phyloP scores from a whole-genome alignment of 2,329 filamentous ascomycete species.

The Pseudomassariella vexata region DNA sequence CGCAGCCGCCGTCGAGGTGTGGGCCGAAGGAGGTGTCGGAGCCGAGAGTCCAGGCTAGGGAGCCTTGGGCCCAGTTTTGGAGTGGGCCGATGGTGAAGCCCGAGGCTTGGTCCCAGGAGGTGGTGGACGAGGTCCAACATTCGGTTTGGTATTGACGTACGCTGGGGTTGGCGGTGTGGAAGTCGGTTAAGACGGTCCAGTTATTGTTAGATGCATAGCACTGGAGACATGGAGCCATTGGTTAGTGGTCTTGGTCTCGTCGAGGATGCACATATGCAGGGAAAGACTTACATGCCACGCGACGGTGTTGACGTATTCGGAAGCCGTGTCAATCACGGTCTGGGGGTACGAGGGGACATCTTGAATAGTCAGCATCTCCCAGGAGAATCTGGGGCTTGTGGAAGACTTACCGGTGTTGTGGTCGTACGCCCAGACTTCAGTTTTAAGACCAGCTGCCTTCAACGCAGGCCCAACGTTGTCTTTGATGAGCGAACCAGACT shows the following conservation, averaged over 20 bases:
- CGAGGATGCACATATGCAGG: no score
- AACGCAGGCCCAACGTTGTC: slow-evolving; percentile 33
- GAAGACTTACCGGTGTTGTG: slow-evolving; percentile 29
- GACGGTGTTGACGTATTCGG: slow-evolving; percentile 24
- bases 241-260: no score
- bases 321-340: slow-evolving; percentile 28
- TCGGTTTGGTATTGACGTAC: slow-evolving; percentile 43
- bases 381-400: neutral
- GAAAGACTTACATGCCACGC: slow-evolving; percentile 30
- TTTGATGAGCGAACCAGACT: slow-evolving; percentile 29
- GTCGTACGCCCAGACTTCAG: slow-evolving; percentile 40
- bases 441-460: slow-evolving; percentile 29
- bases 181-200: slow-evolving; percentile 31
- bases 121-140: slow-evolving; percentile 34
- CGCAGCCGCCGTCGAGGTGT: slow-evolving; percentile 33
- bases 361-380: slow-evolving; percentile 3
- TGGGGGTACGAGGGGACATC: slow-evolving; percentile 29
- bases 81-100: slow-evolving; percentile 38
- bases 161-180: slow-evolving; percentile 32
- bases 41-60: slow-evolving; percentile 38
- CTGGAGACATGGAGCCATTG: no score
- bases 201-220: slow-evolving; percentile 30
- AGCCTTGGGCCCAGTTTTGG: slow-evolving; percentile 40
- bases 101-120: slow-evolving; percentile 29
- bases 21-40: slow-evolving; percentile 31